Evolutionary conservation across 352 stramenopile species (phyloP), one percentile per base, ranked within the genome.

Genomic region (Thalassiosira hispida): DNA sequence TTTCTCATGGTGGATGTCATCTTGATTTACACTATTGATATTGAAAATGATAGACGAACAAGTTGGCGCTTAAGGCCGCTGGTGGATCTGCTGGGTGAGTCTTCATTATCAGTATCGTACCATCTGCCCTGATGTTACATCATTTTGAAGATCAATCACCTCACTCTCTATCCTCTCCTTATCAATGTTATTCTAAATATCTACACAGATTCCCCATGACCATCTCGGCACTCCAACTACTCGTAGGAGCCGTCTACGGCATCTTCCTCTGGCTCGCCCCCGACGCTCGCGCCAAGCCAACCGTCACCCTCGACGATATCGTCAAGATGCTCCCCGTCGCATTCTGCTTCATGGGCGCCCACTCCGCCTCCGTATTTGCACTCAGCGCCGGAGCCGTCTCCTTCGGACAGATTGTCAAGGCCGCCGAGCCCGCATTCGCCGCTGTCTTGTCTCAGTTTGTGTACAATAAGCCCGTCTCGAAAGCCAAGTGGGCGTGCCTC

Each of bases 401-500:
- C 33, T 95, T 95, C 62, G 91, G 88, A 25, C 91, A 95, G 78
- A 95, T 95, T 81, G 91, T 95, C 64, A 95, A 95, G 83, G 87
- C 90, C n/a, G 84, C 89, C 12, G 91, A 95, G 80, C 91, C 91
- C 0, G 91, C 91, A 0, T 95, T 95, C 73, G 88, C 91, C n/a
- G 91, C 91, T 0, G 91, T 95, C 12, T 71, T 95, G 35, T 91
- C 89, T 27, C 84, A 92, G 77, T 94, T 93, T 64, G 85, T 95
- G 1, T 95, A 95, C 75, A 82, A 83, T 23, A 94, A 94, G 74
- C 81, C 83, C 20, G 83, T 95, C n/a, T 89, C 73, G 63, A 92
- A 89, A 68, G 91, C 91, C 67, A 95, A 95, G 81, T 95, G 91
- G 91, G 62, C 93, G 20, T 95, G 88, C 75, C 87, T 95, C 49